These are phyloP conservation scores for Agastache rugosa DNA, from an alignment of 257 asterid genomes.

Conservation along the genomic window DNA sequence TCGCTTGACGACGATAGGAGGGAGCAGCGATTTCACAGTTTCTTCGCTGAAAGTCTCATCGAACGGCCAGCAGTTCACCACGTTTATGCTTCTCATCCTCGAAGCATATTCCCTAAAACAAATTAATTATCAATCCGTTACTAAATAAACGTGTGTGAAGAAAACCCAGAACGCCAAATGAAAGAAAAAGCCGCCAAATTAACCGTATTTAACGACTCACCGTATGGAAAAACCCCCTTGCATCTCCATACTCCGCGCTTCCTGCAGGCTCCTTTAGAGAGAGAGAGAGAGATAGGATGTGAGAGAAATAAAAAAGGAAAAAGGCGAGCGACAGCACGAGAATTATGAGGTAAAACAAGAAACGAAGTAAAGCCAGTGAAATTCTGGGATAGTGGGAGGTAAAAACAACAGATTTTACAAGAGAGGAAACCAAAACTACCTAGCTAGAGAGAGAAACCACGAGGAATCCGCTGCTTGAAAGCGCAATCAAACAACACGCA, in stretches of 20 bases:
- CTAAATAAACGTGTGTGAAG: conserved; percentile 11
- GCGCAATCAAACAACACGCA: not conserved
- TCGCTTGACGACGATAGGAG: conserved; percentile 65
- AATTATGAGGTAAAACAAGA: conserved; percentile 8
- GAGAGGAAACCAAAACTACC: not conserved
- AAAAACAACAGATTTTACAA: conserved; percentile 8
- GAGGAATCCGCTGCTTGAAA: not conserved
- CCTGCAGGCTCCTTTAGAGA: conserved; percentile 27
- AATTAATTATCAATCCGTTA: not conserved
- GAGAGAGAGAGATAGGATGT: not conserved
- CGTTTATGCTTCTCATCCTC: conserved; percentile 66
- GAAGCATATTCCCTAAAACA: conserved; percentile 63
- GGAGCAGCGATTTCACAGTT: conserved; percentile 50
- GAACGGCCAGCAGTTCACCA: conserved; percentile 83
- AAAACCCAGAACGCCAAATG: conserved; percentile 4
- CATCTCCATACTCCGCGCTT: conserved; percentile 42
- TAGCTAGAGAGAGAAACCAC: conserved; percentile 32
- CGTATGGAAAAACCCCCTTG: conserved; percentile 63
- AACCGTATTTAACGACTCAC: conserved; percentile 30
- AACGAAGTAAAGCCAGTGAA: not conserved
- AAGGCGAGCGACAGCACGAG: conserved; percentile 5
- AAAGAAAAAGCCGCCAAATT: not conserved
- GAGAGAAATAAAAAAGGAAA: not conserved
- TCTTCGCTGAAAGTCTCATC: conserved; percentile 43
- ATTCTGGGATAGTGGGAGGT: conserved; percentile 1